Evolutionary conservation across 2,329 filamentous ascomycete species (phyloP).

Genomic region (Fusarium albosuccineum): DNA sequence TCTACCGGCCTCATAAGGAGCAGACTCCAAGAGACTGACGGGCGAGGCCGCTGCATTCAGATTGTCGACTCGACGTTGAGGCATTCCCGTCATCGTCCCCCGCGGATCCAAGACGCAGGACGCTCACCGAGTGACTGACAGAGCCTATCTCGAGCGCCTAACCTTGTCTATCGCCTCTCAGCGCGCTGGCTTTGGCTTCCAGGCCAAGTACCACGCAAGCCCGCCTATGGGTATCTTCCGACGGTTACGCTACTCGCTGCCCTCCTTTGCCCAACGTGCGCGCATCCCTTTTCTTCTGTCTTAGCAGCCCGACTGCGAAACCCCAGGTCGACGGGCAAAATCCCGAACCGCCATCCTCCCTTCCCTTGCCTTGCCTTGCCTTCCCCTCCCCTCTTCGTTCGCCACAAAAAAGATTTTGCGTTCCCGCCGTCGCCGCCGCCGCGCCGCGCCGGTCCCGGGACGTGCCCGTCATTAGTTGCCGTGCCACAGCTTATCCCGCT

Average conservation of each 20-base stretch:
- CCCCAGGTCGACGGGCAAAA: slow-evolving; percentile 27
- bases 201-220: slow-evolving; percentile 37
- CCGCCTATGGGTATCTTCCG: slow-evolving; percentile 33
- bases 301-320: slow-evolving; percentile 37
- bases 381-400: slow-evolving; percentile 11
- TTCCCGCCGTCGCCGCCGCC: slow-evolving; percentile 41
- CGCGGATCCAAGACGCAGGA: slow-evolving; percentile 33
- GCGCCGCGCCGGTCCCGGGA: slow-evolving; percentile 42
- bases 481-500: slow-evolving; percentile 41
- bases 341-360: slow-evolving; percentile 14
- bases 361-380: slow-evolving; percentile 3
- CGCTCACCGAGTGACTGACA: slow-evolving; percentile 32
- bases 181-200: slow-evolving; percentile 21
- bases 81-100: slow-evolving; percentile 31
- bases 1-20: slow-evolving; percentile 48
- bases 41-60: slow-evolving; percentile 34
- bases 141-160: slow-evolving; percentile 13
- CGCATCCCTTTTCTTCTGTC: slow-evolving; percentile 45
- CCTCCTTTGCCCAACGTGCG: slow-evolving; percentile 32
- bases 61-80: slow-evolving; percentile 34
- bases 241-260: slow-evolving; percentile 39
- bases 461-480: slow-evolving; percentile 37
- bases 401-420: slow-evolving; percentile 37
- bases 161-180: slow-evolving; percentile 27
- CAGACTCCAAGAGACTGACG: slow-evolving; percentile 41